Evolutionary conservation across 2,329 filamentous ascomycete species (phyloP), one percentile per base, ranked within the genome.

Genomic region (Epichloe sp.): DNA sequence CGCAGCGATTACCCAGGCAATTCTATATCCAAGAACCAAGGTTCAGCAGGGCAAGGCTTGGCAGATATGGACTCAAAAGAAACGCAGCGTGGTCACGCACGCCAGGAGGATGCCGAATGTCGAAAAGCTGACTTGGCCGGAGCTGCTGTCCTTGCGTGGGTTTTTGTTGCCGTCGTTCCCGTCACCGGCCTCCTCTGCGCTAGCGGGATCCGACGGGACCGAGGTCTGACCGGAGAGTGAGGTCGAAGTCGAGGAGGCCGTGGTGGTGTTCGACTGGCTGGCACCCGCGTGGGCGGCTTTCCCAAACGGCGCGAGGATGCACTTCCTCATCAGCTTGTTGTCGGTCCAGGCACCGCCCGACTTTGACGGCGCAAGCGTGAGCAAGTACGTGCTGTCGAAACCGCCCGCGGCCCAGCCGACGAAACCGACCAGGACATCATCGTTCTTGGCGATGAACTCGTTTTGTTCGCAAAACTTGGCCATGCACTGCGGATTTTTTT

Each of bases 341-440:
- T 75, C 68, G 42, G 50, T 55, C 49, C 61, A 68, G 3, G 50
- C 50, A 37, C 60, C 58, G 3, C 55, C 52, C 5, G 55, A 49
- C 36, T 57, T 57, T 0, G 52, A 40, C 1, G 72, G 72, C 23
- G 71, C 72, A n/a, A 74, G 58, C 35, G 65, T 69, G 44, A 75
- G 57, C 40, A 73, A 55, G 52, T 75, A 74, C 3, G 63, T 62
- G 5, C 59, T 56, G 50, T 65, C 62, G 56, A 74, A 73, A 55
- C 67, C 69, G 8, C 72, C 71, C 7, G 72, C 72, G 8, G 63
- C 70, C 71, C 73, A 74, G 48, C 60, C 70, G 10, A 74, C 68
- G 43, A 75, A 67, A 10, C 73, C 73, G 10, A 68, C 57, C 54
- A 72, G 71, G 21, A 74, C 72, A 49, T 76, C 73, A 1, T 69